Conservation (phyloP, 768 basidiomycete genomes). For the Clitopilus passeckerianus region DNA sequence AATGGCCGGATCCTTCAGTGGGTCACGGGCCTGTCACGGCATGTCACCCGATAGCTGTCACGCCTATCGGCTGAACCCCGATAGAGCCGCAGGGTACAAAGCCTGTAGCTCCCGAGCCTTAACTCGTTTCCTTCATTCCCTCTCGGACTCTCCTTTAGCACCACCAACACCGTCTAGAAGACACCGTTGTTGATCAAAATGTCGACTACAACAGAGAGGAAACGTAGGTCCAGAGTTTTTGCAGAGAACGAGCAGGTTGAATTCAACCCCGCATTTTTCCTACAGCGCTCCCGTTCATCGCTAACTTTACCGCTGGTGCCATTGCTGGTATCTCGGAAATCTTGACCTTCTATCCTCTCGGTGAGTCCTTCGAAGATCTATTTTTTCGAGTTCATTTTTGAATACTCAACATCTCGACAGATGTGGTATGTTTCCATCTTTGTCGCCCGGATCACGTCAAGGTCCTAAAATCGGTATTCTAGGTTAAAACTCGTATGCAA, state of each 20-base stretch:
- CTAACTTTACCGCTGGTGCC: constrained; percentile 93
- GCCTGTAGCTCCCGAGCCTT: not conserved
- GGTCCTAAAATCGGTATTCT: constrained; percentile 4
- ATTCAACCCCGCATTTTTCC: constrained; percentile 1
- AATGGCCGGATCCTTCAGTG: constrained; percentile 11
- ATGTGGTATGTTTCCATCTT: constrained; percentile 66
- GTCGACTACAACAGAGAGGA: constrained; percentile 21
- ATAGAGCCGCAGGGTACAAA: constrained; percentile 13
- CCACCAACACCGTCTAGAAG: not conserved
- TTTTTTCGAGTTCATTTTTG: not conserved
- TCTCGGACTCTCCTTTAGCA: not conserved
- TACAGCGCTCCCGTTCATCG: constrained; percentile 75
- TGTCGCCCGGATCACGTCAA: constrained; percentile 5
- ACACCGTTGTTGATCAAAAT: constrained; percentile 7
- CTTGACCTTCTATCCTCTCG: constrained; percentile 85
- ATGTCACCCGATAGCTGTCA: constrained; percentile 6
- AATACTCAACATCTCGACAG: constrained; percentile 27
- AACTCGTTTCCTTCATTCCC: constrained; percentile 2
- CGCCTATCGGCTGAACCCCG: constrained; percentile 7
- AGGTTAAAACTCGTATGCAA: constrained; percentile 99
- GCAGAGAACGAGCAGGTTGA: not conserved
- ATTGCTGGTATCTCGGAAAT: constrained; percentile 90
- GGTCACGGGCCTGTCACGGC: constrained; percentile 16
- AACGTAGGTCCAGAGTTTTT: constrained; percentile 19
- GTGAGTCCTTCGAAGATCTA: constrained; percentile 35